These are phyloP conservation scores for Ogataea pini DNA, from an alignment of 805 yeast genomes.

Conservation along the genomic window DNA sequence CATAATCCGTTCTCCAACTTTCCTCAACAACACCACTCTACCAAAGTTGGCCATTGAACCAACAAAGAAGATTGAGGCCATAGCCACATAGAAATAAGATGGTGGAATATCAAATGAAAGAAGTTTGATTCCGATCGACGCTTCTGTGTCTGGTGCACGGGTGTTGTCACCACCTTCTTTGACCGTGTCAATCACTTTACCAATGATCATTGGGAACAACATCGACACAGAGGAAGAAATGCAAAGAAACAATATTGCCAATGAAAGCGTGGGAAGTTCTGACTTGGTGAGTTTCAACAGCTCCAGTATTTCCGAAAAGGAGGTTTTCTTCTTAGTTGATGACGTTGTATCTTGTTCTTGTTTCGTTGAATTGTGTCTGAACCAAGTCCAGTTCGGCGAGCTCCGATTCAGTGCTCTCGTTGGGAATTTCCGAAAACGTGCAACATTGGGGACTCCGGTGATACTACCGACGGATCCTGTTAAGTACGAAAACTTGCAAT, in stretches of 20 bases:
- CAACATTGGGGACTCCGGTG: no score
- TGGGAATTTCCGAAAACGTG: no score
- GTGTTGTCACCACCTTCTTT: constrained; percentile 33
- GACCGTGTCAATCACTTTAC: constrained; percentile 79
- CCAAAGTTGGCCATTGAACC: constrained; percentile 84
- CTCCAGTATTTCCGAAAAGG: constrained; percentile 43
- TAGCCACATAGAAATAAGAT: constrained; percentile 59
- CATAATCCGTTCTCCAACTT: constrained; percentile 84
- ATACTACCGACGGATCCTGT: not conserved
- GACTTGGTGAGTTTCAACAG: constrained; percentile 57
- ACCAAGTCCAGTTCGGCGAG: not conserved
- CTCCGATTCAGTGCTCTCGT: no score
- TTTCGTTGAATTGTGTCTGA: constrained; percentile 1
- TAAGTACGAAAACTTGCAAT: not conserved
- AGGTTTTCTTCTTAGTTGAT: constrained; percentile 19
- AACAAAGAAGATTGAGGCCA: constrained; percentile 61
- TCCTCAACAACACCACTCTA: constrained; percentile 70
- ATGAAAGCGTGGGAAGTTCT: constrained; percentile 53
- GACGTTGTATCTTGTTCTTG: not conserved
- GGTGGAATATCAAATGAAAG: constrained; percentile 57
- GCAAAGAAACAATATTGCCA: constrained; percentile 65
- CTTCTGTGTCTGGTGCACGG: constrained; percentile 21
- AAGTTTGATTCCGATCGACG: constrained; percentile 23
- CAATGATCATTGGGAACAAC: constrained; percentile 80
- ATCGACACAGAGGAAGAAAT: constrained; percentile 78